Evolutionary conservation across 2,329 filamentous ascomycete genomes (phyloP), one percentile per base, ranked within the genome.

Genomic region (Colletotrichum kahawae): DNA sequence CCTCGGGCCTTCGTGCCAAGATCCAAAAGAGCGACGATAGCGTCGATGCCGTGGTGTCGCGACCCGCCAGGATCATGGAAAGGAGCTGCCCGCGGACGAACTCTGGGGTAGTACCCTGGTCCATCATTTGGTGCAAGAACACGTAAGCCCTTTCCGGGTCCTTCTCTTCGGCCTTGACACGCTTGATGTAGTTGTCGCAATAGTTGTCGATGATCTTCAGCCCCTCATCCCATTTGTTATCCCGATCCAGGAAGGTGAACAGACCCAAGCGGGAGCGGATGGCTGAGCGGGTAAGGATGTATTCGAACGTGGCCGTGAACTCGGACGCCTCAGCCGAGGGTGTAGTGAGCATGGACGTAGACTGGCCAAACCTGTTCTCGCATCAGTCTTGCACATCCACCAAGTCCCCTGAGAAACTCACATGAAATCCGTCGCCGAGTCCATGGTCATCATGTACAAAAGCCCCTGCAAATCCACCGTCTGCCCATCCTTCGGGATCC

Each of bases 371-470:
- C 78, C 78, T 85, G 70, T 38, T 71, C 29, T 78, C 75, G 4
- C 77, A 80, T 48, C 77, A 84, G 71, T 38, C 24, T 29, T 16
- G 5, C 6, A 5, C 13, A 7, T 38, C 7, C 60, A 43, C 13
- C 21, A 12, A 14, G 24, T 27, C 2, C 5, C 13, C 14, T 3
- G 4, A 24, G 14, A 0, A 13, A 77, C 82, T 83, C 60, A 86
- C 83, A 91, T 86, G 81, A 95, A 95, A 68, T 93, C 92, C 0
- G 92, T 94, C 6, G 92, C 91, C 1, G 89, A 89, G 78, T 94
- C 92, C 77, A 94, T 90, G 0, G 92, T 93, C 69, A 95, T 85
- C 79, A 88, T 87, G 78, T 93, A 92, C 79, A 95, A 91, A 14
- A 94, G 83, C 4, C 86, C 85, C 77, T 93, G 91, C 7, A 95